Conservation (phyloP, 148 eudicot genomes). For the Pouteria glomerata region DNA sequence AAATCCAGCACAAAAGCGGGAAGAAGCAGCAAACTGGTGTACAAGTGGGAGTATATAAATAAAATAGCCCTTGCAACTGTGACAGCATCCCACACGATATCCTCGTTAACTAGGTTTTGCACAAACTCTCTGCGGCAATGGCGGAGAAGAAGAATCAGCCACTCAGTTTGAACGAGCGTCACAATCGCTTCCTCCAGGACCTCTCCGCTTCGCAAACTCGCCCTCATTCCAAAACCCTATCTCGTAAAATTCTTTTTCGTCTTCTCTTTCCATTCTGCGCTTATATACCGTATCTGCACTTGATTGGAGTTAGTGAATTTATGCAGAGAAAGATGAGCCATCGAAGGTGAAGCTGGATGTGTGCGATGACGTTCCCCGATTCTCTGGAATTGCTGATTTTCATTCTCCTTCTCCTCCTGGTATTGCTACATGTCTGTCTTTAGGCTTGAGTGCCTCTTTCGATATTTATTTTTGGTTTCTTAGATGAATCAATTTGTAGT, state of each 20-base stretch:
- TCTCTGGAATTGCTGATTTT: slow-evolving; percentile 43
- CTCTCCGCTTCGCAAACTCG: slow-evolving; percentile 49
- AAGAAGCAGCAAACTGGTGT: neutral
- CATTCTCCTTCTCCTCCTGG: slow-evolving; percentile 37
- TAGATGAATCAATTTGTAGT: neutral
- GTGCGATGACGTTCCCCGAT: slow-evolving; percentile 23
- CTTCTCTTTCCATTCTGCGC: neutral
- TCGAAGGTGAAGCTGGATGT: slow-evolving; percentile 4
- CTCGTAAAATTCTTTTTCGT: slow-evolving; percentile 4
- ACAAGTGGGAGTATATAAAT: too few relatives aligned
- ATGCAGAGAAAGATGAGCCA: neutral
- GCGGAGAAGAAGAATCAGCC: slow-evolving; percentile 31
- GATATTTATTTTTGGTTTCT: neutral
- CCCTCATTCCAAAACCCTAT: slow-evolving; percentile 13
- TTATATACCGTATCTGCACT: neutral
- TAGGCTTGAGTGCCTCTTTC: neutral
- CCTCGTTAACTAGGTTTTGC: too few relatives aligned
- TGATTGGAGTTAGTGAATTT: neutral
- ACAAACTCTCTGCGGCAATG: slow-evolving; percentile 3
- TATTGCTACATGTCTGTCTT: neutral
- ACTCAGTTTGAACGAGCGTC: slow-evolving; percentile 63
- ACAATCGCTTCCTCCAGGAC: slow-evolving; percentile 35
- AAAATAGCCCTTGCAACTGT: too few relatives aligned
- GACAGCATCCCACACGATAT: too few relatives aligned
- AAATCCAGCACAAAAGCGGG: neutral